phyloP scores from a whole-genome alignment of 1,139 yeast genomes.

The Suhomyces ambrosiae region DNA sequence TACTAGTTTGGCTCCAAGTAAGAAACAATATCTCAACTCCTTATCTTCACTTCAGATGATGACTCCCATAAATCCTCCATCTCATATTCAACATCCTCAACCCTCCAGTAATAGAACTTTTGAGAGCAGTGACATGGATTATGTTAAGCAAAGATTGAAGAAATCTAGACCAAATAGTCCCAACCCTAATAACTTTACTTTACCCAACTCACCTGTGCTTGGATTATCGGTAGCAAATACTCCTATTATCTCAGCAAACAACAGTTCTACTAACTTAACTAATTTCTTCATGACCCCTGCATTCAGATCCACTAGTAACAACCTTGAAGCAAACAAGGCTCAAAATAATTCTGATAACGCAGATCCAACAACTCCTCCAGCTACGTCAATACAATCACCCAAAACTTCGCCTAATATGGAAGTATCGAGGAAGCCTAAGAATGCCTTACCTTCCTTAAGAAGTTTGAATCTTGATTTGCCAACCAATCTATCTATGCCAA shows the following conservation, averaged over 20 bases:
- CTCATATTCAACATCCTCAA: conserved; percentile 13
- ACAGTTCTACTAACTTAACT: conserved; percentile 48
- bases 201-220: conserved; percentile 62
- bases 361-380: conserved; percentile 12
- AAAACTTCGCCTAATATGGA: conserved; percentile 11
- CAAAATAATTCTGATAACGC: conserved; percentile 7
- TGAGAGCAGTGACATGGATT: conserved; percentile 49
- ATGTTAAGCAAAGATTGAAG: conserved; percentile 55
- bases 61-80: conserved; percentile 46
- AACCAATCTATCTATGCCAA: conserved; percentile 34
- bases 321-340: conserved; percentile 5
- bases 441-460: conserved; percentile 49
- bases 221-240: conserved; percentile 47
- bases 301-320: conserved; percentile 12
- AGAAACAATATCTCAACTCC: conserved; percentile 30
- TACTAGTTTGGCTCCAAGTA: conserved; percentile 17
- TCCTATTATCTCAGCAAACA: conserved; percentile 47
- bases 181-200: conserved; percentile 43
- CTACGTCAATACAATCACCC: conserved; percentile 8
- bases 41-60: conserved; percentile 55
- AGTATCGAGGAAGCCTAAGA: conserved; percentile 26
- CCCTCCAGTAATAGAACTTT: conserved; percentile 23
- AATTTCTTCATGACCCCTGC: conserved; percentile 35
- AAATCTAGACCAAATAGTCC: conserved; percentile 76
- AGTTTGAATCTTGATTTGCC: conserved; percentile 55